These are phyloP conservation scores for Xylaria sp. DNA, from an alignment of 2,329 filamentous ascomycete genomes.

Conservation along the genomic window DNA sequence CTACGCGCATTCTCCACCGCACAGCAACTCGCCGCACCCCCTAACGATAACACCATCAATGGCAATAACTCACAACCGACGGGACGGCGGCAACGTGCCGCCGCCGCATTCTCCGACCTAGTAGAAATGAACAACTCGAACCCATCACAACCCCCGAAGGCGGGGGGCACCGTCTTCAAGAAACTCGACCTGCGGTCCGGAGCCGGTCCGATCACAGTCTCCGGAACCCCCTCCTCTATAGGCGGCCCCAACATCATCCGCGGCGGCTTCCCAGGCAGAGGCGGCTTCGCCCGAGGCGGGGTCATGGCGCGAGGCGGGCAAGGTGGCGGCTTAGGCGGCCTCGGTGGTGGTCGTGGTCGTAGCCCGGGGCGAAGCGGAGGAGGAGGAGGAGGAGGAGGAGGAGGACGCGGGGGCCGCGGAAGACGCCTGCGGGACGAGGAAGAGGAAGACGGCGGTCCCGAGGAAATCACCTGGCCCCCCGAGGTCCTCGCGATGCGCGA, in stretches of 20 bases:
- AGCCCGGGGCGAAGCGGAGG: constrained; percentile 6
- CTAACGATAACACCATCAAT: constrained; percentile 13
- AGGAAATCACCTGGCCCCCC: not conserved
- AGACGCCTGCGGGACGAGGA: constrained; percentile 10
- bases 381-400: constrained; percentile 1
- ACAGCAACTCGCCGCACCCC: constrained; percentile 40
- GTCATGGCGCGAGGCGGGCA: not conserved
- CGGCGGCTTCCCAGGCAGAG: constrained; percentile 41
- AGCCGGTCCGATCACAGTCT: not conserved
- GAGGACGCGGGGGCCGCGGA: not conserved
- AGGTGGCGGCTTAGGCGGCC: too few species aligned
- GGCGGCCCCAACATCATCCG: constrained; percentile 37
- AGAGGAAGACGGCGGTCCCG: not conserved
- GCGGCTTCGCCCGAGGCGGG: constrained; percentile 44
- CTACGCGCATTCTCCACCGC: constrained; percentile 50
- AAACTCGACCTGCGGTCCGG: constrained; percentile 25
- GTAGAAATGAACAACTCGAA: constrained; percentile 32
- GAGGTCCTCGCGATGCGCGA: constrained; percentile 34
- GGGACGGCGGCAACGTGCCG: constrained; percentile 43
- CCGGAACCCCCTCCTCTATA: not conserved
- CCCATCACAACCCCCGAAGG: not conserved
- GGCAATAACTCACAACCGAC: constrained; percentile 26
- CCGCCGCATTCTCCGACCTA: constrained; percentile 45
- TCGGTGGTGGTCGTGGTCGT: not conserved
- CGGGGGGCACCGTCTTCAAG: not conserved